Conservation (phyloP, 441 rosid species). For the Macaranga tanarius region DNA sequence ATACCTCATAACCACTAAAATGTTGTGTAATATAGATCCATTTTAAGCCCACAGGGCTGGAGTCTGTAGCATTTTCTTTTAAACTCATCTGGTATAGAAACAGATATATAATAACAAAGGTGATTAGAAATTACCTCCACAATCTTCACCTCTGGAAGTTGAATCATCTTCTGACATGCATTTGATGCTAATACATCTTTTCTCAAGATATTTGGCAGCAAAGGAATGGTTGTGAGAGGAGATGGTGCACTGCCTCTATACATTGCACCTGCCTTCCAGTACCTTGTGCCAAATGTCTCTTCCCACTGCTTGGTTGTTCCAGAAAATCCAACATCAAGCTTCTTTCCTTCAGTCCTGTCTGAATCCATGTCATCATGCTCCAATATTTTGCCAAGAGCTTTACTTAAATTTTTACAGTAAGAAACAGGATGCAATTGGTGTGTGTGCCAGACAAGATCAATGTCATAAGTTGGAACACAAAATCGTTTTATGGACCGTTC, state of each 20-base stretch:
- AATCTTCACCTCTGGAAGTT: constrained; percentile 41
- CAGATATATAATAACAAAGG: constrained; percentile 1
- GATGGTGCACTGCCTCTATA: constrained; percentile 64
- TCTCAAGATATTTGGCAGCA: constrained; percentile 31
- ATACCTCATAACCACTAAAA: neutral
- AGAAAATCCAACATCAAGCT: constrained; percentile 77
- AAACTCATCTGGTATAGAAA: neutral
- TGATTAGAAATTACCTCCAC: constrained; percentile 52
- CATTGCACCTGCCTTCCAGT: constrained; percentile 96
- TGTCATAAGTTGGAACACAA: constrained; percentile 92
- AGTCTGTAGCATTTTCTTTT: too few species aligned
- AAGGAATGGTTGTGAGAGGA: constrained; percentile 50
- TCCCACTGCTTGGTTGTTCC: constrained; percentile 83
- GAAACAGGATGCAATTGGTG: constrained; percentile 80
- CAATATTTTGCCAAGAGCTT: constrained; percentile 61
- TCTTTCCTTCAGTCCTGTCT: constrained; percentile 75
- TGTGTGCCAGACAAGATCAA: constrained; percentile 95
- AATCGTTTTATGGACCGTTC: constrained; percentile 61
- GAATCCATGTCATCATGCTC: constrained; percentile 95
- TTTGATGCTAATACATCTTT: constrained; percentile 32
- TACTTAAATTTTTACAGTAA: constrained; percentile 61
- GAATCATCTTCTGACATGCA: constrained; percentile 30
- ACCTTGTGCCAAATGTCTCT: constrained; percentile 69
- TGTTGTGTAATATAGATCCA: neutral
- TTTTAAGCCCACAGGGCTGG: neutral